Evolutionary conservation across 2,329 filamentous ascomycete species (phyloP), one percentile per base, ranked within the genome.

Genomic region (Apiospora kogelbergensis): DNA sequence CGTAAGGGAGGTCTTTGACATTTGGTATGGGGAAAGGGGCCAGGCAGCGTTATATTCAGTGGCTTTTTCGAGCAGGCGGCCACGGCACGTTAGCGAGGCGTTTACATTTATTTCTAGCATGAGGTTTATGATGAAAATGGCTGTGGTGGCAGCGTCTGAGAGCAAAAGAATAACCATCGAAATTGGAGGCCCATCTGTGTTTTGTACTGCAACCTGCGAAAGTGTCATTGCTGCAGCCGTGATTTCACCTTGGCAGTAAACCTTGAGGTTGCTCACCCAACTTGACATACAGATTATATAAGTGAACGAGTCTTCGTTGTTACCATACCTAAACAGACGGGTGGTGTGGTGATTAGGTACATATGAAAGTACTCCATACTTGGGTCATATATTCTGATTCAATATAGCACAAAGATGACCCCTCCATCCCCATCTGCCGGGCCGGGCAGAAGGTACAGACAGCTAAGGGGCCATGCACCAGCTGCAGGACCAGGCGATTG

Each of bases 81-180:
- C 17, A 57, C 26, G 53, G 20, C 20, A 60, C 53, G 53, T 60
- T 60, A 60, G 53, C 53, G 53, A 60, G 53, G 53, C 26, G 53
- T 60, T 60, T 3, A 37, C 48, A 37, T 60, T 60, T 37, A 15
- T 11, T 60, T 60, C 26, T 22, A 37, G 53, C 53, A 60, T 60
- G 53, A 60, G 53, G 17, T 60, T 22, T 60, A 60, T 10, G 53
- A 60, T 60, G 53, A 60, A 60, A 60, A 60, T 20, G 53, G 30
- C 17, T 60, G n/a, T n/a, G 26, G 20, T 60, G 53, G 20, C 30
- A 60, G 53, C 53, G 22, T 60, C n/a, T 37, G 53, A 60, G 30
- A 37, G 40, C 40, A 37, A 37, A 10, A 37, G 13, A 60, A 37
- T 5, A 7, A 20, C 9, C 40, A 13, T 37, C 10, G 37, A 17